Base-by-base conservation (phyloP, 2,329 filamentous ascomycete species). In the Triangularia verruculosa region DNA sequence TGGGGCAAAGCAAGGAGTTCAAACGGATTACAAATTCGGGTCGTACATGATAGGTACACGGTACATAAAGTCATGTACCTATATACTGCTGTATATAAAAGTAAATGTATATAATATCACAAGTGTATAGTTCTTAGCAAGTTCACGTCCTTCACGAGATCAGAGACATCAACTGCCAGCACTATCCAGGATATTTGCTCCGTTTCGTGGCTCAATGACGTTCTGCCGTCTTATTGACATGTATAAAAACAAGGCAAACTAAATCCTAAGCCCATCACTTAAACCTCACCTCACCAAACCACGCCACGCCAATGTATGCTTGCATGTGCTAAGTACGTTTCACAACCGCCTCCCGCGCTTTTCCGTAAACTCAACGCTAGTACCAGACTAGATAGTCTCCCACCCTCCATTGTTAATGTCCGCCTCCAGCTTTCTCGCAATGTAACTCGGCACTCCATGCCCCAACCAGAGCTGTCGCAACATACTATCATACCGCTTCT, bases 351-450 rank as follows among this genome's bases (percentile, higher is more conserved):
- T 32, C 30, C 30, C 30, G 8, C 2, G 2, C 5, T 7, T 32
- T 32, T 32, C 9, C 9, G 11, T 12, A 6, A 32, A 32, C 30
- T 32, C 30, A 2, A 7, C 39, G 11, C n/a, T 47, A 47, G 9
- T 9, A 4, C 9, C 27, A 85, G 59, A 87, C 78, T 70, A 85
- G 59, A 87, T 82, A n/a, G 87, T 97, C 79, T 99, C 95, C 95
- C 95, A 99, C 0, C 95, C 95, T 0, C 95, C 95, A 71, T 92
- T 97, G 74, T 99, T 99, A 53, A 97, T 92, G 75, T 99, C 95
- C 13, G 92, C 90, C 80, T 99, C 95, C 69, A 99, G 78, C 77
- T 92, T 94, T 69, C 95, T 84, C 68, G 90, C 91, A 74, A 99
- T 97, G 55, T 92, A 88, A 69, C 91, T 96, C 34, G 93, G 93